These are phyloP conservation scores for Hansenula anomala DNA, from an alignment of 1,139 yeast genomes.

Conservation along the genomic window DNA sequence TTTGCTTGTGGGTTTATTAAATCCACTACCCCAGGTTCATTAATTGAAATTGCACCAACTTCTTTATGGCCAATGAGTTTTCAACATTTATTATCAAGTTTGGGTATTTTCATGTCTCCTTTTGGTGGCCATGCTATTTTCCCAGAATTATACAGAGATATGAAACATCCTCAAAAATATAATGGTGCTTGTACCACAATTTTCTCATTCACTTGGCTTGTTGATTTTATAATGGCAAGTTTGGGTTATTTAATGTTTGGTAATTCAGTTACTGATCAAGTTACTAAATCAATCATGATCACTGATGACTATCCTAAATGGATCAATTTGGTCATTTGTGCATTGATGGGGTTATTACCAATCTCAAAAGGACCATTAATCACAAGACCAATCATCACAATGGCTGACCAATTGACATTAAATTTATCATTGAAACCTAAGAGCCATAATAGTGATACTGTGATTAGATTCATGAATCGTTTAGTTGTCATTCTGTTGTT, in stretches of 20 bases:
- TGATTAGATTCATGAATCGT: slow-evolving; percentile 12
- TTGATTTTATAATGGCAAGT: slow-evolving; percentile 64
- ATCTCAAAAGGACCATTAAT: slow-evolving; percentile 74
- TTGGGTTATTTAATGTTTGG: slow-evolving; percentile 84
- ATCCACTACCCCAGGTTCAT: slow-evolving; percentile 50
- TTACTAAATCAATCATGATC: slow-evolving; percentile 63
- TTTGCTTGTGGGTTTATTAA: slow-evolving; percentile 46
- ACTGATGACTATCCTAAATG: slow-evolving; percentile 63
- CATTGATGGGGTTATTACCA: slow-evolving; percentile 66
- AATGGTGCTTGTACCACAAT: slow-evolving; percentile 36
- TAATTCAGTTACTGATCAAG: slow-evolving; percentile 55
- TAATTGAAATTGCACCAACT: slow-evolving; percentile 39
- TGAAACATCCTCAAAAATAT: slow-evolving; percentile 56
- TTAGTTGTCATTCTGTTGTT: slow-evolving; percentile 13
- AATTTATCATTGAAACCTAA: slow-evolving; percentile 1
- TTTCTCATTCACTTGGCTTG: slow-evolving; percentile 52
- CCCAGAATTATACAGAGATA: slow-evolving; percentile 65
- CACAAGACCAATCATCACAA: slow-evolving; percentile 69
- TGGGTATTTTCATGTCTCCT: slow-evolving; percentile 72
- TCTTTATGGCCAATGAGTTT: slow-evolving; percentile 41
- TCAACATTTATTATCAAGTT: slow-evolving; percentile 41
- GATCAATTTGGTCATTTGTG: slow-evolving; percentile 51
- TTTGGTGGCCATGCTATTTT: slow-evolving; percentile 81
- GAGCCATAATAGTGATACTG: not conserved
- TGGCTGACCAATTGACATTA: slow-evolving; percentile 39